phyloP scores from a whole-genome alignment of 768 basidiomycete genomes.

The Hericium coralloides region DNA sequence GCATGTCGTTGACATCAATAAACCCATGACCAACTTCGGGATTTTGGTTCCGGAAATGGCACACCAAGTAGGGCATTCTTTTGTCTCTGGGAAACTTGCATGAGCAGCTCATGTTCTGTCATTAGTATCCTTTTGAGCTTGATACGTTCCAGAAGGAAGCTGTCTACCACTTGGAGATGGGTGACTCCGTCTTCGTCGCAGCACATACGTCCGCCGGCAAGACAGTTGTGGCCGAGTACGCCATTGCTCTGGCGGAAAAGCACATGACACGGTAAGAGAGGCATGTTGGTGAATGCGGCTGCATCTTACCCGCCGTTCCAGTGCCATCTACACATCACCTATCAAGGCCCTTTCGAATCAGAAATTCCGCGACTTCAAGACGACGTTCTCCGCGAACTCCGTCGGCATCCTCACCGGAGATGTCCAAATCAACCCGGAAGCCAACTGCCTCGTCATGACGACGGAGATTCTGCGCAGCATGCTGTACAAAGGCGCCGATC shows the following conservation, averaged over 20 bases:
- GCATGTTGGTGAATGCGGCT: background rate
- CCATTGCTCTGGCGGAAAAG: conserved; percentile 91
- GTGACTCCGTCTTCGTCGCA: conserved; percentile 98
- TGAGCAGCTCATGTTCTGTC: background rate
- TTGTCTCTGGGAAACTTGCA: background rate
- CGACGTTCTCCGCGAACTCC: conserved; percentile 83
- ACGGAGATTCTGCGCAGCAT: conserved; percentile 97
- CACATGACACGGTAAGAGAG: conserved; percentile 92
- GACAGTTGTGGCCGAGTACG: conserved; percentile 98
- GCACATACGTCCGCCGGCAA: conserved; percentile 99
- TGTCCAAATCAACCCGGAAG: conserved; percentile 98
- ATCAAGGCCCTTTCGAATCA: conserved; percentile 99
- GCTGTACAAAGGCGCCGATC: conserved; percentile 97
- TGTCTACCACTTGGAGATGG: conserved; percentile 94
- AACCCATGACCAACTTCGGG: conserved; percentile 79
- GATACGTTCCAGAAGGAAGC: conserved; percentile 99
- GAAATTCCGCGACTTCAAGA: conserved; percentile 98
- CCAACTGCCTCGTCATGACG: conserved; percentile 93
- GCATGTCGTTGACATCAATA: conserved; percentile 90
- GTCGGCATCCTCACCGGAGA: conserved; percentile 98
- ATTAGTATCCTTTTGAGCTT: conserved; percentile 94
- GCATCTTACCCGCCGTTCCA: conserved; percentile 22
- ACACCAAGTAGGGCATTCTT: conserved; percentile 50
- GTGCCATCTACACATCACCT: conserved; percentile 97
- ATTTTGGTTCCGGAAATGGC: conserved; percentile 97